Base-by-base conservation (phyloP, 192 early-diverging fungal genomes). In the Funneliformis mosseae region DNA sequence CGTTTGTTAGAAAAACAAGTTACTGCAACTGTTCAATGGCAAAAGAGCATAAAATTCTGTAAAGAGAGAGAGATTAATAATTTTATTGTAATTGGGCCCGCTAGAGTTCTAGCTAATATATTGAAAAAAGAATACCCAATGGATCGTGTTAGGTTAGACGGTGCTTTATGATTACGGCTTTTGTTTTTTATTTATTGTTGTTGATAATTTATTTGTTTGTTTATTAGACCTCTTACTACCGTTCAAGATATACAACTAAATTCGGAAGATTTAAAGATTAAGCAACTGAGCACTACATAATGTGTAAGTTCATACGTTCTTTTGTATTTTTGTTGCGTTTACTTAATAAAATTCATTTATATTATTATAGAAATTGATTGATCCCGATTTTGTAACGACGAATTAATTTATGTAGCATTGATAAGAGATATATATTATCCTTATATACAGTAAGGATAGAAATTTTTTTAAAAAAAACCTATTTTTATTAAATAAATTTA, bases 1-100 rank as follows among this genome's bases (percentile, higher is more conserved):
- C 81, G 83, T 16, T 83, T 94, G 43, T 85, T 99, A 25, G 92
- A 92, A 7, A 81, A 86, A 75, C 96, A 97, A 82, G 93, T 97
- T 7, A 94, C 93, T 74, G 86, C 90, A 12, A 94, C 96, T 4
- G 94, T 97, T 12, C 91, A 96, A 72, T 99, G 97, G 97, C 92
- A 94, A 48, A 89, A 92, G 61, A 95, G 93, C 69, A 92, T 96
- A 77, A 88, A 90, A 66, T 94, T 91, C 78, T 91, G 94, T 63
- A 95, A 94, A 74, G 88, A 92, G 48, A 92, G 92, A 75, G 93
- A 91, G 74, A 90, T 97, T 55, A 85, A 92, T 63, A 93, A 96
- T 79, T 99, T 94, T 90, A 88, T 97, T 68, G 92, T 91, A 1
- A 85, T 96, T 83, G 97, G 95, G 7, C 96, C 97, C 1, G 92